Base-by-base conservation (phyloP, 768 basidiomycete species). In the Kwoniella europaea region DNA sequence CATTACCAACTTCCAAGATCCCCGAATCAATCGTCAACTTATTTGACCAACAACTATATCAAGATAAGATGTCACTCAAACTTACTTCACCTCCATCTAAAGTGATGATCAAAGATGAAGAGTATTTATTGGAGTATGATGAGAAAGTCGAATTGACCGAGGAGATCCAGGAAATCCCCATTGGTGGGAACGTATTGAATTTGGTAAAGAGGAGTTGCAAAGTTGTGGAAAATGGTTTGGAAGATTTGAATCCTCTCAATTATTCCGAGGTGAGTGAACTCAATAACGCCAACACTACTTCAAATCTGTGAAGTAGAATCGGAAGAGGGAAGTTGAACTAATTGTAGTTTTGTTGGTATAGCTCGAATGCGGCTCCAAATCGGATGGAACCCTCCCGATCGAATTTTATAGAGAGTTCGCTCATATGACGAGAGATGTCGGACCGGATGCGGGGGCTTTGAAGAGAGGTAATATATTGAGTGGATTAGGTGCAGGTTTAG, bases 241-340 rank as follows among this genome's bases (percentile, higher is more conserved):
- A 41, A 13, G 63, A 43, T 18, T 16, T 16, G 7, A 58, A 41
- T 24, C 63, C 68, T 12, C n/a, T 65, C 3, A 42, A 27, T 13
- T 70, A 70, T 42, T 58, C 63, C n/a, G 68, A 70, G 57, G 68
- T 70, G 57, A 70, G 68, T 64, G 10, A 18, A 50, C 46, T 50
- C 46, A 15, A 35, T 35, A 35, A 35, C 35, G 35, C 35, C 35
- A 29, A 29, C 29, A 29, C 29, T 29, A 29, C 29, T 4, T 6
- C 29, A 35, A 35, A 35, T 35, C 35, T 35, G 35, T 35, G 35
- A 35, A 35, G 35, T 35, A 35, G 7, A 35, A 35, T 35, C 4
- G 35, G 35, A 35, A 7, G 35, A 35, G 35, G 3, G 35, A 35
- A 35, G 35, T 6, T 35, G 35, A 35, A 35, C 35, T 35, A 35